phyloP scores from a whole-genome alignment of 441 rosid species.

The Populus trichocarpa region DNA sequence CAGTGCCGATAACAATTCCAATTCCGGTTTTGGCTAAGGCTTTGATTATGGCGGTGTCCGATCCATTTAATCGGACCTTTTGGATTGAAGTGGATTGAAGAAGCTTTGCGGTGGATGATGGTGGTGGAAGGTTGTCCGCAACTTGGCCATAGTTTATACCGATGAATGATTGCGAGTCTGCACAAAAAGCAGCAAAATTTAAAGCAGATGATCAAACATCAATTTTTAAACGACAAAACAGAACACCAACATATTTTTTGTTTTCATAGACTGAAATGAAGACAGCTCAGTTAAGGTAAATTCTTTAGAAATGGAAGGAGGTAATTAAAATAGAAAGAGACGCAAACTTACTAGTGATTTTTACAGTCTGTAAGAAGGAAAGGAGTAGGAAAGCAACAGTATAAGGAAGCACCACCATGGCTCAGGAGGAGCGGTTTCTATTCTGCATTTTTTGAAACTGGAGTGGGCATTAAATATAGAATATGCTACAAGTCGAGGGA shows the following conservation, averaged over 20 bases:
- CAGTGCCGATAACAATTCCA: conserved; percentile 36
- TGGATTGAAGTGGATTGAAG: conserved; percentile 71
- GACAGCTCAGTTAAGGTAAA: background rate
- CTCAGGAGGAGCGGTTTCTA: too few species aligned
- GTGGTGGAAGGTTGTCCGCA: conserved; percentile 79
- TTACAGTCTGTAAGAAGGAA: too few species aligned
- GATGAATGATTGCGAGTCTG: too few species aligned
- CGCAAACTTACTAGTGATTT: too few species aligned
- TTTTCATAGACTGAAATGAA: background rate
- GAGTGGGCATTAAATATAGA: too few species aligned
- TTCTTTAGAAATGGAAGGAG: background rate
- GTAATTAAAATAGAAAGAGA: too few species aligned
- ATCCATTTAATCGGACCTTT: conserved; percentile 68
- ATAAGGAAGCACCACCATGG: too few species aligned
- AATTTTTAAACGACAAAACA: background rate
- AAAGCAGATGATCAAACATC: too few species aligned
- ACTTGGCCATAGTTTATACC: conserved; percentile 60
- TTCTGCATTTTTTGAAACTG: too few species aligned
- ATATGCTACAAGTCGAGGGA: too few species aligned
- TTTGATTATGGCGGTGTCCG: conserved; percentile 69
- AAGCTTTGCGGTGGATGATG: conserved; percentile 69
- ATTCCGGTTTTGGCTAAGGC: conserved; percentile 78
- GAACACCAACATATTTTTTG: background rate
- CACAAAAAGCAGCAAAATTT: too few species aligned
- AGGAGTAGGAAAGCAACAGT: too few species aligned